Conservation (phyloP, 768 basidiomycete genomes). For the Tulasnella sp. region DNA sequence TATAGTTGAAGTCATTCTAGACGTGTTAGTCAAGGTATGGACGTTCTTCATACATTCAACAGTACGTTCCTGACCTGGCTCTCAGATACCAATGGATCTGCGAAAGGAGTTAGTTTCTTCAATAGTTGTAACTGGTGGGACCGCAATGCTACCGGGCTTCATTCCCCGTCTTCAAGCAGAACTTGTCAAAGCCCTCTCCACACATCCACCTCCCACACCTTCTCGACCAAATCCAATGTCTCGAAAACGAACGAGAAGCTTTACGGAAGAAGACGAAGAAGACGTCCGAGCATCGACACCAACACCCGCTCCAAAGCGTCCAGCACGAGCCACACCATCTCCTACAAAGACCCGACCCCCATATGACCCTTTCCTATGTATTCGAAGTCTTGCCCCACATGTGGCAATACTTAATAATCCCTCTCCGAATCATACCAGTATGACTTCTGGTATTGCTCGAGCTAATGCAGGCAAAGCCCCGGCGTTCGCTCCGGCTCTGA, state of each 20-base stretch:
- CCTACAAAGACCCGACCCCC: slow-evolving; percentile 5
- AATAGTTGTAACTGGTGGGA: slow-evolving; percentile 79
- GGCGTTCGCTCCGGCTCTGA: slow-evolving; percentile 63
- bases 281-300: not conserved
- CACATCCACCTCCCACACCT: slow-evolving; percentile 28
- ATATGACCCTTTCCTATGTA: slow-evolving; percentile 61
- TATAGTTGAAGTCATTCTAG: slow-evolving; percentile 67
- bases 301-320: not conserved
- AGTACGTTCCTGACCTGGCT: not conserved
- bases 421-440: slow-evolving; percentile 35
- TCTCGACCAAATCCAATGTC: slow-evolving; percentile 19
- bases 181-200: slow-evolving; percentile 47
- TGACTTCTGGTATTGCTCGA: slow-evolving; percentile 38
- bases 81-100: slow-evolving; percentile 78
- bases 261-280: too few relatives aligned
- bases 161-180: slow-evolving; percentile 77
- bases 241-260: slow-evolving; percentile 26
- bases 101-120: slow-evolving; percentile 71
- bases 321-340: slow-evolving; percentile 4
- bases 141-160: slow-evolving; percentile 84
- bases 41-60: not conserved
- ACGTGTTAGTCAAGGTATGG: slow-evolving; percentile 62
- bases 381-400: slow-evolving; percentile 57
- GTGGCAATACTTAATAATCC: slow-evolving; percentile 83
- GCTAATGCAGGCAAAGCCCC: slow-evolving; percentile 74